These are phyloP conservation scores for Paracamarosporium sp. DNA, from an alignment of 2,329 filamentous ascomycete species.

Conservation along the genomic window DNA sequence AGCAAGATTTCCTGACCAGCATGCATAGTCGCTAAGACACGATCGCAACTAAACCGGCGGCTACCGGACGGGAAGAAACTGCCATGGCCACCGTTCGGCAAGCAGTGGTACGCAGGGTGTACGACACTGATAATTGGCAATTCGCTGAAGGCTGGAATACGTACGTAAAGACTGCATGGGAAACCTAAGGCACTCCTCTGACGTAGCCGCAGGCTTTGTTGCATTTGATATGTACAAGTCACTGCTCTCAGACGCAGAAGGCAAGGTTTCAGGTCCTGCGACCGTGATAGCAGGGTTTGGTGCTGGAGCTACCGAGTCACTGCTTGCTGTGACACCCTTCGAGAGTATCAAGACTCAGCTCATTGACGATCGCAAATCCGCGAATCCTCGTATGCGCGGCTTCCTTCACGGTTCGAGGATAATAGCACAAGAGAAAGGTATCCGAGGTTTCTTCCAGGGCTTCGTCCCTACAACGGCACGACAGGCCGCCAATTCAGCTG, in stretches of 20 bases:
- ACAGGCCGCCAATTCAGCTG: slow-evolving; percentile 93
- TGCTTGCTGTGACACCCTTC: slow-evolving; percentile 93
- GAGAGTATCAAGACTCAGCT: slow-evolving; percentile 98
- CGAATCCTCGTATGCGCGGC: slow-evolving; percentile 85
- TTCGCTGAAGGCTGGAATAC: slow-evolving; percentile 92
- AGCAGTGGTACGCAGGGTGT: slow-evolving; percentile 97
- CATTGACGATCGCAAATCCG: slow-evolving; percentile 92
- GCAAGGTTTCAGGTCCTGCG: slow-evolving; percentile 86
- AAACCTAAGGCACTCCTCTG: slow-evolving; percentile 9
- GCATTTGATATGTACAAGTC: slow-evolving; percentile 95
- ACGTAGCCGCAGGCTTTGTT: slow-evolving; percentile 72
- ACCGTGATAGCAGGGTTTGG: slow-evolving; percentile 95
- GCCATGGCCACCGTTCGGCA: slow-evolving; percentile 92
- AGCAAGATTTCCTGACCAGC: slow-evolving; percentile 17
- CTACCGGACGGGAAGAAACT: slow-evolving; percentile 84
- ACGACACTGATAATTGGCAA: slow-evolving; percentile 97
- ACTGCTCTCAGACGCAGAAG: slow-evolving; percentile 80
- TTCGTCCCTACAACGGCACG: slow-evolving; percentile 94
- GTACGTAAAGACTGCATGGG: slow-evolving; percentile 60
- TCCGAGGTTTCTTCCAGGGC: slow-evolving; percentile 95
- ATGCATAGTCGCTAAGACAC: slow-evolving; percentile 82
- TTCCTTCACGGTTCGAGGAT: slow-evolving; percentile 90
- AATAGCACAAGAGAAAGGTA: slow-evolving; percentile 85
- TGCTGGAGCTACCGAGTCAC: slow-evolving; percentile 90
- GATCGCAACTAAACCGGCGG: slow-evolving; percentile 88